Evolutionary conservation across 129 eudicot species (phyloP).

Genomic region (Helichrysum umbraculigerum): DNA sequence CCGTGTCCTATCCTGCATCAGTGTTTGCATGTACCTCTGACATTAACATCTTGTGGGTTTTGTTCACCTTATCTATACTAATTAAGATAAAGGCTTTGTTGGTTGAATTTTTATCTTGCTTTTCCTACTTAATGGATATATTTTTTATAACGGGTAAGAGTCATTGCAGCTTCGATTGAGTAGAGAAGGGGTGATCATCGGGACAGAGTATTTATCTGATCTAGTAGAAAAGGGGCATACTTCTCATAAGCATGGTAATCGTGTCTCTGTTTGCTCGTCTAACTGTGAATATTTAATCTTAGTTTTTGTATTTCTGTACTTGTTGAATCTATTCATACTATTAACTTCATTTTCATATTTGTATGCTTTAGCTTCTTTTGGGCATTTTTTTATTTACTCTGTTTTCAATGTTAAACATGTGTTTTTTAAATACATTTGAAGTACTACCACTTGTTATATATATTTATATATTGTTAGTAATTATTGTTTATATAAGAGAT

Average conservation of each 20-base stretch:
- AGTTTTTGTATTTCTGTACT: background rate
- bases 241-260: conserved; percentile 72
- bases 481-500: background rate
- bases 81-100: conserved; percentile 13
- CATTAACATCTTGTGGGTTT: conserved; percentile 4
- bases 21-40: background rate
- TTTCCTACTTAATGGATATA: conserved; percentile 14
- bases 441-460: background rate
- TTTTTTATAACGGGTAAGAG: conserved; percentile 26
- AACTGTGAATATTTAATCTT: conserved; percentile 12
- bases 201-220: conserved; percentile 91
- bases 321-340: background rate
- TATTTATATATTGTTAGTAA: background rate
- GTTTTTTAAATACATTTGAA: background rate
- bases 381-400: background rate
- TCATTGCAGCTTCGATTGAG: conserved; percentile 87
- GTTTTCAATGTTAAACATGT: background rate
- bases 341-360: conserved; percentile 14
- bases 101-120: conserved; percentile 13
- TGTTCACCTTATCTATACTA: conserved; percentile 14
- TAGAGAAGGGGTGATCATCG: conserved; percentile 69
- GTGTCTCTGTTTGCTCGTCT: background rate
- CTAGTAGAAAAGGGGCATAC: conserved; percentile 87
- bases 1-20: background rate
- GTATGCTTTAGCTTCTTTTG: background rate